phyloP scores from a whole-genome alignment of 202 grass and related monocot genomes.

The Schoenoplectus triqueter region DNA sequence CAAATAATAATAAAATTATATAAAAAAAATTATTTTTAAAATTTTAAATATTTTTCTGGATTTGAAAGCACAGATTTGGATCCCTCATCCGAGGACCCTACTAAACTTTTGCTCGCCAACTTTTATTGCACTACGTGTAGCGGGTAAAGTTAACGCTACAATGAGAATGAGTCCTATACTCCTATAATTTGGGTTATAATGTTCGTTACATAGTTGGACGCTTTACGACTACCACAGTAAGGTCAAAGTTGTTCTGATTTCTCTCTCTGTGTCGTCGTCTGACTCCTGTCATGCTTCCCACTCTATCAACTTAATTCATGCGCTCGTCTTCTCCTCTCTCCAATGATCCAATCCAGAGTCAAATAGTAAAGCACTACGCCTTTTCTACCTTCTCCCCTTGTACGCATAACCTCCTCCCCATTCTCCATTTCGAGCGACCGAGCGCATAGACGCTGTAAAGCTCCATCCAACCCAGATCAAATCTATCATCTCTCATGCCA shows the following conservation, averaged over 20 bases:
- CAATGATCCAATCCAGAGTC: conserved; percentile 13
- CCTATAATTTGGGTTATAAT: neutral
- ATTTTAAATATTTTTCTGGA: too few relatives aligned
- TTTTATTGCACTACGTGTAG: neutral
- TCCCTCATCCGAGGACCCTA: neutral
- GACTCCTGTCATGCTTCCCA: conserved; percentile 25
- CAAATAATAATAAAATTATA: too few relatives aligned
- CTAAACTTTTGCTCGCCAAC: neutral
- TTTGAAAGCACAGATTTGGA: too few relatives aligned
- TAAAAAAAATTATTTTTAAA: too few relatives aligned
- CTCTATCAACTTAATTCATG: conserved; percentile 36
- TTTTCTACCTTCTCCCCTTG: neutral
- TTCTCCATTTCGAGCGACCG: neutral
- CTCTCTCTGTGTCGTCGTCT: neutral
- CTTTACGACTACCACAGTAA: neutral
- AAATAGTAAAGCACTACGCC: neutral
- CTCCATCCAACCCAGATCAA: neutral
- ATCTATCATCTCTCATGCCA: conserved; percentile 21
- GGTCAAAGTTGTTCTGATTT: conserved; percentile 15
- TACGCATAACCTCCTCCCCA: neutral
- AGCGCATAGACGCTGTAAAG: neutral
- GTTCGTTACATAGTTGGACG: conserved; percentile 1
- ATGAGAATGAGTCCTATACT: too few relatives aligned
- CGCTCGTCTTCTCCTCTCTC: conserved; percentile 31
- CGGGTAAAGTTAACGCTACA: too few relatives aligned